Evolutionary conservation across 2,329 filamentous ascomycete species (phyloP), one percentile per base, ranked within the genome.

Genomic region (Fusarium metavorans): DNA sequence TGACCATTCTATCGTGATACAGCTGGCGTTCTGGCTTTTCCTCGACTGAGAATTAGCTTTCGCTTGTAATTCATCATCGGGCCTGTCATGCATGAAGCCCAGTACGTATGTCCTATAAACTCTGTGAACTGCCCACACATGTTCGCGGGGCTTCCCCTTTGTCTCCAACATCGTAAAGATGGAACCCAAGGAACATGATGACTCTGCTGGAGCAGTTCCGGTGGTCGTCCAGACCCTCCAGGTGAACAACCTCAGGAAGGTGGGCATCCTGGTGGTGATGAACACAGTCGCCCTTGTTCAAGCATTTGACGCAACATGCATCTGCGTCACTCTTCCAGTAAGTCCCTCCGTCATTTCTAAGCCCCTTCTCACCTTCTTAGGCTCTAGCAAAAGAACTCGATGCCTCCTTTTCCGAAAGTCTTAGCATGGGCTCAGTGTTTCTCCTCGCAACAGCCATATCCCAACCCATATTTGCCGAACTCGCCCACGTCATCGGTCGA

Each of bases 381-480:
- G 65, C 71, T 10, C 73, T 80, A 9, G 76, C 77, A 20, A 54
- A 61, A 43, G 78, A 80, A 39, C 67, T 80, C 35, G 64, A 80
- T 41, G 78, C 77, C 5, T 76, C 71, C 7, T 70, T 80, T 18
- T 76, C 77, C 2, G 67, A 79, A 50, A 75, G 70, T 13, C 63
- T 80, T 57, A 75, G 74, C 35, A 73, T 80, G 14, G 92, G 92
- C 2, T 94, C 92, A 6, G 90, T 90, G 18, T 94, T 93, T 73
- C 84, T 94, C 6, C 86, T 94, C 6, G 89, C 91, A 4, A 90
- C 89, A 66, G 91, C 92, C 1, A 88, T 91, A 34, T 86, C 90
- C 48, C 88, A 91, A 75, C 90, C 89, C 5, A 80, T 82, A 6
- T 76, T 85, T n/a, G 80, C 82, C 8, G 81, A 82, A 4, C 65